A percentile compares a stretch with the other conserved stretches of the same genome.
phyloP scores from a whole-genome alignment of 2,329 filamentous ascomycete species.

The Phialophora expanda region DNA sequence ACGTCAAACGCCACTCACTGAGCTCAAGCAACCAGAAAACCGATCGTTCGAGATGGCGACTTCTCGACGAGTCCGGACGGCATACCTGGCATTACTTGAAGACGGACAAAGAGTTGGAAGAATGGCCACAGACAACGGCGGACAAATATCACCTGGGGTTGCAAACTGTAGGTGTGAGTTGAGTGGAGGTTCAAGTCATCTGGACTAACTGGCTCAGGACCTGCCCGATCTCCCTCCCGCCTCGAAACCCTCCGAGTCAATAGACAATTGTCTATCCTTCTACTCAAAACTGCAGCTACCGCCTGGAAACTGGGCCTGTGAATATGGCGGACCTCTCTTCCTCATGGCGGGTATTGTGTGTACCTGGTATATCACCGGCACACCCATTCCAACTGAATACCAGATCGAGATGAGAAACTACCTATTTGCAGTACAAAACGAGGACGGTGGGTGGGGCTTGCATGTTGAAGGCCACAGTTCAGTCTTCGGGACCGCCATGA shows the following conservation, averaged over 20 bases:
- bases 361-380: slow-evolving; percentile 86
- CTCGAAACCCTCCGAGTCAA: slow-evolving; percentile 75
- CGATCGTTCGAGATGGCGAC: slow-evolving; percentile 81
- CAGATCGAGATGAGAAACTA: slow-evolving; percentile 92
- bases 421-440: slow-evolving; percentile 79
- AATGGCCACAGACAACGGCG: slow-evolving; percentile 85
- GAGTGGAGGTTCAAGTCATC: slow-evolving; percentile 1
- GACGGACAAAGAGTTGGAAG: slow-evolving; percentile 69
- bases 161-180: slow-evolving; percentile 65
- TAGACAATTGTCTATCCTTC: slow-evolving; percentile 82
- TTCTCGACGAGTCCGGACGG: slow-evolving; percentile 79
- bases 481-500: slow-evolving; percentile 87
- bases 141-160: slow-evolving; percentile 88
- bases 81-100: slow-evolving; percentile 94
- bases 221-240: slow-evolving; percentile 74
- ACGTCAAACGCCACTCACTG: slow-evolving; percentile 15
- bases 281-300: slow-evolving; percentile 88
- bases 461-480: slow-evolving; percentile 94
- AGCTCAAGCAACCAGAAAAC: slow-evolving; percentile 57
- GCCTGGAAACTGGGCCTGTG: slow-evolving; percentile 93
- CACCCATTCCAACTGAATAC: slow-evolving; percentile 78
- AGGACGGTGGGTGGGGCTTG: slow-evolving; percentile 95
- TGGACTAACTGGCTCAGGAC: slow-evolving; percentile 57
- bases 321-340: slow-evolving; percentile 98
- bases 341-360: slow-evolving; percentile 84